Base-by-base conservation (phyloP, 2,329 filamentous ascomycete species). In the Monosporascus sp. region DNA sequence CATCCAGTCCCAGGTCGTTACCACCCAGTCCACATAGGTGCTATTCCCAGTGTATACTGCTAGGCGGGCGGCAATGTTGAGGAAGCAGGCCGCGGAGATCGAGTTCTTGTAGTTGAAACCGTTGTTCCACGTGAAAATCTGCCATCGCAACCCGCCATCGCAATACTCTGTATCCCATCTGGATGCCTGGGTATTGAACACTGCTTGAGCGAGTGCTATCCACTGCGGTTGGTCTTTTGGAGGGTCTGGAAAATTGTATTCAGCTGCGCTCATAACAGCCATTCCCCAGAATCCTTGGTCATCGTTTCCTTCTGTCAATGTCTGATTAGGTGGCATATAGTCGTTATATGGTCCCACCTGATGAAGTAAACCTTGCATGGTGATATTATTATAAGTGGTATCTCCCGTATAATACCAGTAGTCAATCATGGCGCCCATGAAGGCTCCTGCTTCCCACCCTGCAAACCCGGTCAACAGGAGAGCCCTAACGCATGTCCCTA, bases 321-420 rank as follows among this genome's bases (percentile, higher is more conserved):
- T 87, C 69, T 88, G 85, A 63, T 88, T 88, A 1, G 78, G 76
- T 5, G 90, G 88, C 84, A 93, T 92, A 67, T 88, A 94, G 65
- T 93, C 86, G 53, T 83, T 74, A 64, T 87, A 78, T 2, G 82
- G 78, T 51, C 89, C 89, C 51, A 86, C 83, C 70, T 96, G 91
- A 66, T 81, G 85, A 47, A 91, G 77, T 61, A 96, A 78, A 14
- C 81, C 91, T 58, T 88, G 77, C 37, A 77, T 78, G 17, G 83
- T 81, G 43, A 89, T 72, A 17, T 84, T 73, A 66, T 91, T 91
- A 72, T 88, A 94, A 37, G 79, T 78, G 4, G 78, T 72, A 65
- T 93, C 88, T 20, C 85, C 85, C 0, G 89, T 93, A 67, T 90
- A 89, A 66, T 86, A 88, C 88, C 89, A 95, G 68, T 94, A 94